Conservation (phyloP, 495 filamentous ascomycete genomes). For the Glarea lozoyensis region DNA sequence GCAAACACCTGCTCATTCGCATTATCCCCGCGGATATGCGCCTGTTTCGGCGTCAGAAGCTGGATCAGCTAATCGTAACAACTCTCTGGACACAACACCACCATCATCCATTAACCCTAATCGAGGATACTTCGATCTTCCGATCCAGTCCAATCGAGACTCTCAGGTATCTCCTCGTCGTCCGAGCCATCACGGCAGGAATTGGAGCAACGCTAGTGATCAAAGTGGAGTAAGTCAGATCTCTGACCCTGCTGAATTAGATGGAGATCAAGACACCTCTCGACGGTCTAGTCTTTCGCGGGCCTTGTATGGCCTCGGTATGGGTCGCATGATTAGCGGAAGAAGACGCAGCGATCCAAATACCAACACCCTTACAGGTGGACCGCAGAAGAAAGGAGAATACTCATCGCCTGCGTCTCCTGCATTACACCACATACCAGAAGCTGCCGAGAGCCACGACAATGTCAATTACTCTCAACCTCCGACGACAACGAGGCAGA, state of each 20-base stretch:
- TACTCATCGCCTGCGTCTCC: not conserved
- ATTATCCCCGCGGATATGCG: slow-evolving; percentile 8
- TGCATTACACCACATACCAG: slow-evolving; percentile 10
- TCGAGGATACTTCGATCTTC: slow-evolving; percentile 12
- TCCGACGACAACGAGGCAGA: not conserved
- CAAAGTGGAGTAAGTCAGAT: slow-evolving; percentile 7
- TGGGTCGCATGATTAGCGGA: slow-evolving; percentile 5
- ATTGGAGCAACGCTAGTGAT: slow-evolving; percentile 17
- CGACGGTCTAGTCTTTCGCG: slow-evolving; percentile 4
- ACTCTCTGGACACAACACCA: slow-evolving; percentile 9
- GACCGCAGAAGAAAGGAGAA: not conserved
- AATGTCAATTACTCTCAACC: not conserved
- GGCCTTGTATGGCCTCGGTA: slow-evolving; percentile 5
- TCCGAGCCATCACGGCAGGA: slow-evolving; percentile 13
- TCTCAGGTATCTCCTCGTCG: slow-evolving; percentile 5
- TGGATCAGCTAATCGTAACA: slow-evolving; percentile 4
- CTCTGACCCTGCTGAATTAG: slow-evolving; percentile 9
- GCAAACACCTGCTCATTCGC: slow-evolving; percentile 1
- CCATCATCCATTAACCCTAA: slow-evolving; percentile 3
- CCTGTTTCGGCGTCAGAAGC: slow-evolving; percentile 13
- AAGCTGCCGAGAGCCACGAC: slow-evolving; percentile 11
- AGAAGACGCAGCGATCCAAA: slow-evolving; percentile 6
- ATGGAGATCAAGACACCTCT: slow-evolving; percentile 4
- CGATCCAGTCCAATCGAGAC: slow-evolving; percentile 4
- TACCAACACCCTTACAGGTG: not conserved